phyloP scores from a whole-genome alignment of 148 eudicot genomes.

The Heliamphora exappendiculata region DNA sequence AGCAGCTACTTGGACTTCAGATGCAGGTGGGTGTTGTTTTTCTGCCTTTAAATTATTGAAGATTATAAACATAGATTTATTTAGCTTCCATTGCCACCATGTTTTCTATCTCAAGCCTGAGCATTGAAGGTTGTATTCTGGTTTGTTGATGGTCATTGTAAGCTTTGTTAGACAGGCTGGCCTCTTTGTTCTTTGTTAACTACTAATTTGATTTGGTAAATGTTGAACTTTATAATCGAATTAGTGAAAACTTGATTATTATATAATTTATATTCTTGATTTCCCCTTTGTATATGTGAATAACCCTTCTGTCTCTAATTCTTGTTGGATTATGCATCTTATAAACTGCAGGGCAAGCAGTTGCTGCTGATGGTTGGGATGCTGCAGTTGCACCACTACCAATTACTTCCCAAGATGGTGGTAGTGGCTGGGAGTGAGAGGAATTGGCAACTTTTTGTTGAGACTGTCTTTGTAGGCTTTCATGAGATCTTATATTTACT shows the following conservation, averaged over 20 bases:
- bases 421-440: background rate
- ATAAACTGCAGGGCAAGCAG: background rate
- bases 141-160: background rate
- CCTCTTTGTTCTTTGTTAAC: background rate
- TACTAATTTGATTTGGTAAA: background rate
- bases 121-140: background rate
- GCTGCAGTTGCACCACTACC: background rate
- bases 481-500: background rate
- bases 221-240: too few relatives aligned
- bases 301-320: background rate
- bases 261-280: too few relatives aligned
- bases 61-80: background rate
- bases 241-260: background rate
- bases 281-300: background rate
- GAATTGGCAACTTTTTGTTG: background rate
- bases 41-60: background rate
- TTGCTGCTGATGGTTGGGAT: background rate
- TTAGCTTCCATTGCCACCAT: background rate
- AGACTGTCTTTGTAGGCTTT: background rate
- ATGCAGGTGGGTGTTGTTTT: background rate
- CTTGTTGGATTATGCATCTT: background rate
- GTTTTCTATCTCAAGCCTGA: background rate
- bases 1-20: conserved; percentile 26
- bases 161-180: background rate
- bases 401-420: background rate